A percentile compares a stretch with the other conserved stretches of the same genome.
Conservation (phyloP, 2,329 filamentous ascomycete genomes). For the Colletotrichum cuscutae region DNA sequence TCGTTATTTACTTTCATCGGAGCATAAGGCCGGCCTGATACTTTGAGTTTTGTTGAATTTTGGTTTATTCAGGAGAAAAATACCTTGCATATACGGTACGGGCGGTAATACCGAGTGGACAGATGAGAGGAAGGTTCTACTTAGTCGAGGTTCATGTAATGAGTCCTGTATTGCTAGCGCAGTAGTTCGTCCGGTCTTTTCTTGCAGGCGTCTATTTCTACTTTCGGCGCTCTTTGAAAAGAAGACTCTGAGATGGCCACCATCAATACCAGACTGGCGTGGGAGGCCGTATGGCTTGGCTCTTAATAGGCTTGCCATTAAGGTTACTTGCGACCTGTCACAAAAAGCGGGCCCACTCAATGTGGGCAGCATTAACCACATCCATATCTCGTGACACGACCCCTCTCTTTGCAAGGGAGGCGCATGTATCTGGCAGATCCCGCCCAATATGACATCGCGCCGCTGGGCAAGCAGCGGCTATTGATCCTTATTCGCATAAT, state of each 20-base stretch:
- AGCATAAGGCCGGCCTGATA: slow-evolving; percentile 36
- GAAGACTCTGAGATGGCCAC: background rate
- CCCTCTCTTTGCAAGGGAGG: background rate
- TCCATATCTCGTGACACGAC: too few relatives aligned
- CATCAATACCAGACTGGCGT: background rate
- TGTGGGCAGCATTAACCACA: too few relatives aligned
- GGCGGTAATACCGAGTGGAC: background rate
- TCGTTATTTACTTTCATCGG: slow-evolving; percentile 54
- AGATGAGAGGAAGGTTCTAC: too few relatives aligned
- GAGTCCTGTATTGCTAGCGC: background rate
- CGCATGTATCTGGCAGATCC: background rate
- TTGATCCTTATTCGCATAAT: background rate
- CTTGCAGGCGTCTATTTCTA: background rate
- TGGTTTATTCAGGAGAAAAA: background rate
- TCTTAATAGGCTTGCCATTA: background rate
- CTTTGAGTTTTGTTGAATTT: background rate
- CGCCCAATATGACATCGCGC: background rate
- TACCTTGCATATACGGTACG: too few relatives aligned
- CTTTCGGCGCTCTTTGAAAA: background rate
- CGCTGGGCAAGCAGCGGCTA: background rate
- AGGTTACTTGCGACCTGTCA: background rate
- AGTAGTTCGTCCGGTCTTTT: background rate
- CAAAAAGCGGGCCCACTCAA: too few relatives aligned
- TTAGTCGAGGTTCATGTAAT: too few relatives aligned
- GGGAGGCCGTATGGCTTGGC: background rate